Percentiles rank a stretch among this genome's conserved stretches.
Evolutionary conservation across 345 rosid genomes (phyloP).

Genomic region (Bruguiera sexangula): DNA sequence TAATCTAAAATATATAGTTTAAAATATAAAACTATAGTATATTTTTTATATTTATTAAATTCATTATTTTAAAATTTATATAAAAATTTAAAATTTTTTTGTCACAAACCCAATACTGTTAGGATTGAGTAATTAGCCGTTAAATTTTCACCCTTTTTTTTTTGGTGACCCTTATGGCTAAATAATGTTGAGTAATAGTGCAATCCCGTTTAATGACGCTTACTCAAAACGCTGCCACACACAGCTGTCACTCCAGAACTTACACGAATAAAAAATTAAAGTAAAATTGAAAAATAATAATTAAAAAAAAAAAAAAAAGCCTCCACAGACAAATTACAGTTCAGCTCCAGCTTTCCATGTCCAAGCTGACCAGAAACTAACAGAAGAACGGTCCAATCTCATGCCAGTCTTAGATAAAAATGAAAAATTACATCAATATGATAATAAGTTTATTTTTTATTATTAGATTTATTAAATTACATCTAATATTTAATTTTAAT

Average conservation of each 20-base stretch:
- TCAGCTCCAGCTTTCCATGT: slow-evolving; percentile 21
- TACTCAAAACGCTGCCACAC: too few species aligned
- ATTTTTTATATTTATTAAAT: background rate
- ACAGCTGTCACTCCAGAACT: background rate
- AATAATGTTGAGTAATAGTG: too few species aligned
- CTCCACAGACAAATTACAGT: slow-evolving; percentile 17
- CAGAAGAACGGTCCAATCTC: background rate
- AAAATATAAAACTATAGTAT: background rate
- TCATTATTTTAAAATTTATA: background rate
- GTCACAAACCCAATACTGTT: background rate
- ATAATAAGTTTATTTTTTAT: too few species aligned
- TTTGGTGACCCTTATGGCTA: too few species aligned
- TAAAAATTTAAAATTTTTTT: background rate
- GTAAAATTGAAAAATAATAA: background rate
- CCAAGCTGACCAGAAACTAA: background rate
- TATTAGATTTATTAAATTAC: too few species aligned
- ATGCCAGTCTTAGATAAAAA: too few species aligned
- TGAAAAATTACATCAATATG: too few species aligned
- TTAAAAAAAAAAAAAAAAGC: too few species aligned
- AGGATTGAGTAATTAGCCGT: too few species aligned
- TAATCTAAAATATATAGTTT: background rate
- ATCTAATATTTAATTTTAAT: too few species aligned
- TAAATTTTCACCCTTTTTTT: background rate
- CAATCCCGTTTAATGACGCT: too few species aligned
- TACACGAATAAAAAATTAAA: background rate